Percentiles rank a stretch among this genome's conserved stretches.
phyloP scores from a whole-genome alignment of 2,329 filamentous ascomycete genomes.

The Endocalyx cinctus region DNA sequence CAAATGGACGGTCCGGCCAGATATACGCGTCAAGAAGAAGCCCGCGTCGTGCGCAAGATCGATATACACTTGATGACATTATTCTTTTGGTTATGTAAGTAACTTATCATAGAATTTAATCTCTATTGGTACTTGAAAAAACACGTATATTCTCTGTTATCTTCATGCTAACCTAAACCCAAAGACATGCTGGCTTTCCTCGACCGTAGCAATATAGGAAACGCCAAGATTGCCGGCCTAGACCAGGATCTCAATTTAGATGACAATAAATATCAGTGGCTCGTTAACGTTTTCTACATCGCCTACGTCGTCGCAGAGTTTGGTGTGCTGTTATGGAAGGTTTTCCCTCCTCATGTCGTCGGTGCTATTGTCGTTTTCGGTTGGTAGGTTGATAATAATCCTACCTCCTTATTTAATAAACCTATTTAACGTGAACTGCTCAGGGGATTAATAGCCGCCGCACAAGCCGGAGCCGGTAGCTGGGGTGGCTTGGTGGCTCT shows the following conservation, averaged over 20 bases:
- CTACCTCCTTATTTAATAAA: no score
- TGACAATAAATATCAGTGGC: conserved; percentile 53
- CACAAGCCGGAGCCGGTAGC: conserved; percentile 63
- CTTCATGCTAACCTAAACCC: background rate
- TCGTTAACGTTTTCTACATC: conserved; percentile 57
- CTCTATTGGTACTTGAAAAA: no score
- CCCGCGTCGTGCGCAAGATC: conserved; percentile 18
- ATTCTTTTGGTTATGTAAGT: conserved; percentile 21
- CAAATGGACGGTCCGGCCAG: no score
- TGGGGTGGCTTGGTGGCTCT: conserved; percentile 56
- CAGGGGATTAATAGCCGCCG: conserved; percentile 70
- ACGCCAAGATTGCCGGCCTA: conserved; percentile 61
- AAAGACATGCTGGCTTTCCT: conserved; percentile 22
- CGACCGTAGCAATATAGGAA: conserved; percentile 48
- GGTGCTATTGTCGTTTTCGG: conserved; percentile 57
- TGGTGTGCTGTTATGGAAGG: conserved; percentile 59
- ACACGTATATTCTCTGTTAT: background rate
- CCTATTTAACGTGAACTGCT: no score
- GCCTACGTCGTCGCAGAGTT: conserved; percentile 62
- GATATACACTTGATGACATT: conserved; percentile 20
- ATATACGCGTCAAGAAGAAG: conserved; percentile 14
- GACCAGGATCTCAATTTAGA: conserved; percentile 53
- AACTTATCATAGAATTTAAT: background rate
- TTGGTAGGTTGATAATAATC: no score
- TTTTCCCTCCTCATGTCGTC: conserved; percentile 57